These are phyloP conservation scores for Boletus speciosus DNA, from an alignment of 768 basidiomycete species.

Conservation along the genomic window DNA sequence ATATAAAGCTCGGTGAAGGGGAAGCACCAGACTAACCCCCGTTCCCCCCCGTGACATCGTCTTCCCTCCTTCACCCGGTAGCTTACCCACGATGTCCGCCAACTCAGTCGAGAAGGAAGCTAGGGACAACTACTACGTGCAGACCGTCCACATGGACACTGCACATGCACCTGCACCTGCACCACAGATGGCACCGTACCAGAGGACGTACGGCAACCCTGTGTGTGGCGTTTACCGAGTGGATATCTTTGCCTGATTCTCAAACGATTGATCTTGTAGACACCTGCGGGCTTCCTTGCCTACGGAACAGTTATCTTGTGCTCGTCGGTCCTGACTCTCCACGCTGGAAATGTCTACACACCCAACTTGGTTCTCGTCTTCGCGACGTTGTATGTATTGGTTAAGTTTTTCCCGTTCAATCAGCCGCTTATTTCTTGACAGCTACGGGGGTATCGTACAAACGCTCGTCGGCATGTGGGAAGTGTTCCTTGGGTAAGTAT, in stretches of 20 bases:
- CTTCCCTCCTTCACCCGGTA: not conserved
- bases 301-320: slow-evolving; percentile 30
- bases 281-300: slow-evolving; percentile 28
- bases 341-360: slow-evolving; percentile 15
- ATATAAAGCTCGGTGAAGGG: slow-evolving; percentile 17
- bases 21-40: not conserved
- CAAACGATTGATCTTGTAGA: slow-evolving; percentile 9
- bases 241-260: not conserved
- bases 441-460: slow-evolving; percentile 31
- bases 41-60: not conserved
- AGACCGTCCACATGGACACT: slow-evolving; percentile 22
- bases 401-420: not conserved
- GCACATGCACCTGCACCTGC: slow-evolving; percentile 11
- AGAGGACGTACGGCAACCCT: slow-evolving; percentile 27
- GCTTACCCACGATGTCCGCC: slow-evolving; percentile 16
- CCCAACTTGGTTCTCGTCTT: slow-evolving; percentile 28
- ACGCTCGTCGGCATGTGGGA: slow-evolving; percentile 32
- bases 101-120: slow-evolving; percentile 23
- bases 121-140: slow-evolving; percentile 26
- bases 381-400: slow-evolving; percentile 23
- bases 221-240: slow-evolving; percentile 5
- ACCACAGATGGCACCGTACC: slow-evolving; percentile 23
- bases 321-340: slow-evolving; percentile 27
- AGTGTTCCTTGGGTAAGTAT: slow-evolving; percentile 28
- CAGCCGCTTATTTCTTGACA: slow-evolving; percentile 3